phyloP scores from a whole-genome alignment of 148 eudicot species.

The Arctostaphylos glauca region DNA sequence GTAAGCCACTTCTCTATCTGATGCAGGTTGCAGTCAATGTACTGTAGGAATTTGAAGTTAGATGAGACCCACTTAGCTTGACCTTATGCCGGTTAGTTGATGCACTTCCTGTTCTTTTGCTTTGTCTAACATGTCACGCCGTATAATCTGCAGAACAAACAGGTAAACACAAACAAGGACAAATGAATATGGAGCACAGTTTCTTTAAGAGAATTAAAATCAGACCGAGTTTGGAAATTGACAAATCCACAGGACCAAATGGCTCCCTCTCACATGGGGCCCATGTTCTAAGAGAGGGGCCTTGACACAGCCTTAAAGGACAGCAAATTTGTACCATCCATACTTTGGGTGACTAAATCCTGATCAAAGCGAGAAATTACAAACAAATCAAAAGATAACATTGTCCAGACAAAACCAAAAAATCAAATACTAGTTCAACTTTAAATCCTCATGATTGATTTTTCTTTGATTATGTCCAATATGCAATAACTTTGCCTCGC shows the following conservation, averaged over 20 bases:
- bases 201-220: background rate
- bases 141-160: conserved; percentile 1
- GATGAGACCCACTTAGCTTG: background rate
- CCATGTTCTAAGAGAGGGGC: background rate
- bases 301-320: background rate
- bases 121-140: background rate
- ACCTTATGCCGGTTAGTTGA: background rate
- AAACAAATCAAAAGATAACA: background rate
- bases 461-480: background rate
- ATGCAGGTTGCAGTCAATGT: background rate
- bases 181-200: background rate
- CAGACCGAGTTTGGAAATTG: background rate
- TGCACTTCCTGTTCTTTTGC: background rate
- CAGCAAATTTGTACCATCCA: background rate
- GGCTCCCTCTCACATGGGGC: background rate
- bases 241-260: background rate
- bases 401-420: background rate
- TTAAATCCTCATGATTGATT: background rate
- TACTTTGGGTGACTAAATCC: background rate
- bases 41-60: background rate
- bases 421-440: background rate
- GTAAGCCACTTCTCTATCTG: background rate
- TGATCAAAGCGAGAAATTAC: background rate
- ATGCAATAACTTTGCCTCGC: background rate
- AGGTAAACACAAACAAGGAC: background rate